Conservation (phyloP, 495 filamentous ascomycete genomes). For the Bacidia rubella region DNA sequence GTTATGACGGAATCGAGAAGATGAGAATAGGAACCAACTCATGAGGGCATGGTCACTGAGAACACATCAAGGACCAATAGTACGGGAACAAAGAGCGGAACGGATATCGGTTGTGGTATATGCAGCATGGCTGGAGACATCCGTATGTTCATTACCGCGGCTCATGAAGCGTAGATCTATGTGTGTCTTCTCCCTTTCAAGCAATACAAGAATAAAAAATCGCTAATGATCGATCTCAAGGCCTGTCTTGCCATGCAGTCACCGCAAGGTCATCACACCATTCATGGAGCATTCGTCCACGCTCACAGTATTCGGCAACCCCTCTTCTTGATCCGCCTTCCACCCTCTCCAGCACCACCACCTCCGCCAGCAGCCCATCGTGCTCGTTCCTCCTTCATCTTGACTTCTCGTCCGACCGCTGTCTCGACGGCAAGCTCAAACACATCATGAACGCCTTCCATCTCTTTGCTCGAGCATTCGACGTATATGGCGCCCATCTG, state of each 20-base stretch:
- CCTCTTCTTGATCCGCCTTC: conserved; percentile 52
- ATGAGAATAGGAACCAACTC: too few species aligned
- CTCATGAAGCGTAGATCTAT: neutral
- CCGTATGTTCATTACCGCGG: neutral
- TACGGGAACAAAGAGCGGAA: too few species aligned
- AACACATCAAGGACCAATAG: too few species aligned
- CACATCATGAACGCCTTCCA: conserved; percentile 88
- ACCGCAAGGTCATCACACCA: neutral
- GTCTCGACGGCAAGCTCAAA: conserved; percentile 81
- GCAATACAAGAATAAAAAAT: neutral
- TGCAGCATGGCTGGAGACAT: neutral
- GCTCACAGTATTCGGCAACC: conserved; percentile 55
- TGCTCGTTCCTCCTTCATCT: conserved; percentile 26
- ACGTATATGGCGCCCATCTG: conserved; percentile 92
- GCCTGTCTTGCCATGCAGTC: neutral
- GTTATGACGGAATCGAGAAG: too few species aligned
- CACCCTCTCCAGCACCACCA: conserved; percentile 20
- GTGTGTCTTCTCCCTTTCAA: conserved; percentile 12
- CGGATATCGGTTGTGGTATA: neutral
- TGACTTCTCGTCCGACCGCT: conserved; percentile 42
- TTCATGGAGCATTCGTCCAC: neutral
- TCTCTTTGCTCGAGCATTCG: conserved; percentile 97
- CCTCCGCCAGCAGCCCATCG: conserved; percentile 21
- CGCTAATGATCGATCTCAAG: neutral
- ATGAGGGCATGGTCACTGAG: too few species aligned